Conservation (phyloP, 2,329 filamentous ascomycete genomes). For the Pseudocercospora musae region DNA sequence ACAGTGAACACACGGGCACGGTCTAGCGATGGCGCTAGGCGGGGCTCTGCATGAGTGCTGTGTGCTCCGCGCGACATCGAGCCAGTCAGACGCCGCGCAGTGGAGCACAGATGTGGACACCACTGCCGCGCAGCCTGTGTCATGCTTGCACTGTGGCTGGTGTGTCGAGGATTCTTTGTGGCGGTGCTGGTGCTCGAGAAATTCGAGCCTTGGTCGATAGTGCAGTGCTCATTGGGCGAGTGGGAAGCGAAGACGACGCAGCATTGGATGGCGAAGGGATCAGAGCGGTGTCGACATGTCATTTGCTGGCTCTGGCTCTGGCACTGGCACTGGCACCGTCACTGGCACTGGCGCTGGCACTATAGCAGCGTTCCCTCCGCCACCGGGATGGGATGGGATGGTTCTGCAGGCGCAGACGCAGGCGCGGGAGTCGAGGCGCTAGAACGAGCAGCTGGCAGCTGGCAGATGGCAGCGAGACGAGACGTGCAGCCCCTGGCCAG, state of each 20-base stretch:
- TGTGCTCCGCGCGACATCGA: slow-evolving; percentile 4
- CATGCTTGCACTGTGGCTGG: neutral
- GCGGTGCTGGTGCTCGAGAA: neutral
- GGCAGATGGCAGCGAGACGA: no score
- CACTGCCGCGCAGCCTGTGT: neutral
- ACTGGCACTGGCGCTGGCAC: no score
- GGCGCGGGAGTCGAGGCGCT: slow-evolving; percentile 16
- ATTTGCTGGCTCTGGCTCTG: no score
- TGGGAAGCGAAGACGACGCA: neutral
- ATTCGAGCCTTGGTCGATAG: no score
- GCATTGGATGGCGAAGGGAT: neutral
- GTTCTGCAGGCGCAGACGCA: slow-evolving; percentile 11
- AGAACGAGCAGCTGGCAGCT: no score
- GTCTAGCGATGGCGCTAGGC: neutral
- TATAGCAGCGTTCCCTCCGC: slow-evolving; percentile 15
- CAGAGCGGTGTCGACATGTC: slow-evolving; percentile 4
- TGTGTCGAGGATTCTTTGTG: neutral
- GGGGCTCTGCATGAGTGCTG: slow-evolving; percentile 4
- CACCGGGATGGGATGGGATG: no score
- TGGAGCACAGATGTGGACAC: neutral
- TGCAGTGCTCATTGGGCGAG: neutral
- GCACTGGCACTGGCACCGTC: slow-evolving; percentile 1
- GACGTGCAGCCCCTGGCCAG: slow-evolving; percentile 9
- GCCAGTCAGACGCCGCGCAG: neutral
- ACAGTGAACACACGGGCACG: slow-evolving; percentile 10